Evolutionary conservation across 225 moss, liverwort and hornwort species (phyloP).

Genomic region (Sphagnum contortum): DNA sequence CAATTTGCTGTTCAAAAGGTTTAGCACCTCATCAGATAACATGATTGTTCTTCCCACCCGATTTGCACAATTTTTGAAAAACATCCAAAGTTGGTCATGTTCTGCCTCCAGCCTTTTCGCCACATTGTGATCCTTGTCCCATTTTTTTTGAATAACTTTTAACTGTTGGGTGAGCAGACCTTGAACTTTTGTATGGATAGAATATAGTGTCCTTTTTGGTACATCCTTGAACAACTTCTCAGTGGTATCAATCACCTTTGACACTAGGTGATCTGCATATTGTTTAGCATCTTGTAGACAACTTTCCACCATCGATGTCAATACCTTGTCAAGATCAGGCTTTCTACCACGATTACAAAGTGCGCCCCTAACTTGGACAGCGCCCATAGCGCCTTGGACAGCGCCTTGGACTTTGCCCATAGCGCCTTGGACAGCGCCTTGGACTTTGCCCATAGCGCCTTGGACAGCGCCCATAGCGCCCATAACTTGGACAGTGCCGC

Average conservation of each 20-base stretch:
- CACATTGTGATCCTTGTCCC: constrained; percentile 3
- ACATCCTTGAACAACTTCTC: background rate
- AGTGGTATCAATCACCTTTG: background rate
- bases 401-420: no score
- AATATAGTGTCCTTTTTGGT: background rate
- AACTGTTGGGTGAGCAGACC: constrained; percentile 1
- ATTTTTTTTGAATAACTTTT: background rate
- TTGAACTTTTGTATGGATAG: background rate
- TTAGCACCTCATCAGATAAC: background rate
- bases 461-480: no score
- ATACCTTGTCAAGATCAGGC: background rate
- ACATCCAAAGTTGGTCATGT: background rate
- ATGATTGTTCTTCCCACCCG: constrained; percentile 2
- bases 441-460: no score
- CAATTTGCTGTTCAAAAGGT: background rate
- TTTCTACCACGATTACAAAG: no score
- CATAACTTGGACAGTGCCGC: no score
- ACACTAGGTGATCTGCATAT: background rate
- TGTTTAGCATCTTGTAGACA: background rate
- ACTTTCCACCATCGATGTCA: background rate
- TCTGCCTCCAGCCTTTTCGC: background rate
- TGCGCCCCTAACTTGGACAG: no score
- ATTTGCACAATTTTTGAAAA: constrained; percentile 4
- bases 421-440: no score
- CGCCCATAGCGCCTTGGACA: no score